Base-by-base conservation (phyloP, 768 basidiomycete species). In the Rhizopogon sp. region DNA sequence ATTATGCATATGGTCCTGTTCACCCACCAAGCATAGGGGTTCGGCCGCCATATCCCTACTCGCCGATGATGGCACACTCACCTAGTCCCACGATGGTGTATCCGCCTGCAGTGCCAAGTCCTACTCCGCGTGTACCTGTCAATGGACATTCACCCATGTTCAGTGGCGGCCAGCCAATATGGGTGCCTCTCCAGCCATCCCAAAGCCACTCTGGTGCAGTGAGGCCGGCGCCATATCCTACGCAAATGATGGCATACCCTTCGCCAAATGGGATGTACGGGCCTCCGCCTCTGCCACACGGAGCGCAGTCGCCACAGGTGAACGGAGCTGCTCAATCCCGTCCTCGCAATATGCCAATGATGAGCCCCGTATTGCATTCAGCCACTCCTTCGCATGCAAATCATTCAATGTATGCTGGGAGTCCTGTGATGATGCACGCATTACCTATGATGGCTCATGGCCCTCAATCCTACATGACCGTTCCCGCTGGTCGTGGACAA, bases 291-390 rank as follows among this genome's bases (percentile, higher is more conserved):
- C 74, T 74, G 42, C 72, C 74, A 40, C 63, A 72, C 39, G 72
- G 64, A 53, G 72, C 77, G 65, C 47, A 49, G 14, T 60, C 67
- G 16, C 66, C 66, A 29, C 80, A 80, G 56, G 52, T 61, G 8
- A 61, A 67, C 52, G 70, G 72, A 11, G 58, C 64, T 31, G 64
- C 63, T 6, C 73, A 67, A 35, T 66, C 62, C 31, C 72, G 83
- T 49, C 78, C 78, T 20, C 82, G 81, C 25, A 76, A 73, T 50
- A 72, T 87, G 70, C 69, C 80, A 13, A 70, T 87, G 67, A 80
- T 90, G 70, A 90, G 87, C 65, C 89, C 89, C n/a, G 80, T 79
- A n/a, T 76, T 88, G 72, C 70, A 80, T 35, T 80, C 80, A 65
- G 78, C 82, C n/a, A 72, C 73, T 22, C 70, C 78, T 50, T 67